Evolutionary conservation across 2,329 filamentous ascomycete genomes (phyloP), one percentile per base, ranked within the genome.

Genomic region (Penicillium crustosum): DNA sequence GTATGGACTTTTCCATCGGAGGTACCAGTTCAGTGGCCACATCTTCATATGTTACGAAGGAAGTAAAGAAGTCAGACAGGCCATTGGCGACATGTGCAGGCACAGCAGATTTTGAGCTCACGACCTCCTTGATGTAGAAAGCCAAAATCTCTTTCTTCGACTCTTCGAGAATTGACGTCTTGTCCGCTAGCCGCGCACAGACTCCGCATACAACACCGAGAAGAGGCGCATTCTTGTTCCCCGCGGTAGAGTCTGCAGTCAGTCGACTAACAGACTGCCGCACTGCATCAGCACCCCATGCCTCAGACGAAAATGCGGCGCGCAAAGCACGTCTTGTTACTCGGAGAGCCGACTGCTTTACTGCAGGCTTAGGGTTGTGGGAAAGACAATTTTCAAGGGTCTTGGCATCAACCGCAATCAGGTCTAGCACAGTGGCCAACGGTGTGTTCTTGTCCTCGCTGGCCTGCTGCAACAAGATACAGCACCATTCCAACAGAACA

Each of bases 171-270:
- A 86, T 74, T 6, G 83, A 76, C 68, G 86, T 89, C 49, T 86
- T 81, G 59, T 83, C 76, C 3, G 83, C 77, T 53, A 93, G 83
- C 53, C 93, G 88, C 41, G 88, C 86, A 70, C 89, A 91, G 9
- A 97, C 93, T 6, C 93, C 93, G 44, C 92, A 91, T 63, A 99
- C 84, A 49, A 95, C 85, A 19, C 94, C 94, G 1, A 99, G 82
- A 59, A 95, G 83, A 10, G 89, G 79, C 13, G 90, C 86, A 78
- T 96, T 89, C 67, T 83, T 90, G 53, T 88, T 82, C 4, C 83
- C 82, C 44, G 86, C 80, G 2, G 83, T 63, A 21, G 82, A 79
- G 74, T 95, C 96, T 33, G 84, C 77, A 3, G 90, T 86, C 45
- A 97, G 83, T 41, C 81, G 78, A 56, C 82, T 77, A 29, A 97